These are phyloP conservation scores for Bidens hawaiensis DNA, from an alignment of 140 eudicot genomes.

Conservation along the genomic window DNA sequence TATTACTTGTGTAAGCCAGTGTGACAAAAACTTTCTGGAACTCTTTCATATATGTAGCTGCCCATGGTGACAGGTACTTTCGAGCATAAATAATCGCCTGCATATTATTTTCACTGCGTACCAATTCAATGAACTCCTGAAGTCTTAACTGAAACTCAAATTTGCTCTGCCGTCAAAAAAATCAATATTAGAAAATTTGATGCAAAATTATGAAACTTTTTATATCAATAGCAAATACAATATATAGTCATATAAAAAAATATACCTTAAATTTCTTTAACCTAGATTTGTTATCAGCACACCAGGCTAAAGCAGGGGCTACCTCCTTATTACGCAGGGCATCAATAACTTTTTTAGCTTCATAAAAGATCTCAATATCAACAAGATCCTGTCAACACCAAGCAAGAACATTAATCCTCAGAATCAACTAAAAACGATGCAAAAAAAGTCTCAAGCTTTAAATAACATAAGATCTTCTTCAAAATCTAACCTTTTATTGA, in stretches of 20 bases:
- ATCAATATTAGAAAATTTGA: constrained; percentile 13
- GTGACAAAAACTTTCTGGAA: constrained; percentile 59
- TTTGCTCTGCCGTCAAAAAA: constrained; percentile 63
- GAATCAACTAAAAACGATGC: too few species aligned
- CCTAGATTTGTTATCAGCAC: constrained; percentile 88
- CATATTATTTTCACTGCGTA: constrained; percentile 61
- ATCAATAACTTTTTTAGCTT: constrained; percentile 86
- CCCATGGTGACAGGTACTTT: constrained; percentile 91
- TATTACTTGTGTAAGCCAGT: constrained; percentile 21
- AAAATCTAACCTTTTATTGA: too few species aligned
- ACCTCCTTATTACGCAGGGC: constrained; percentile 82
- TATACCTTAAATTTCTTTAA: constrained; percentile 87
- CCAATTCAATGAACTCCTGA: constrained; percentile 94
- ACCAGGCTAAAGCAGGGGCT: constrained; percentile 94
- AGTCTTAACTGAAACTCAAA: constrained; percentile 94
- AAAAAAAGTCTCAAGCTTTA: too few species aligned
- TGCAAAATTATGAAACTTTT: not conserved
- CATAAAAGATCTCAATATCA: constrained; percentile 90
- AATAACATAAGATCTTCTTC: too few species aligned
- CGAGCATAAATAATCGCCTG: constrained; percentile 84
- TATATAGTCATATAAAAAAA: not conserved
- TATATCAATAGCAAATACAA: not conserved
- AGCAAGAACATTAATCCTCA: too few species aligned
- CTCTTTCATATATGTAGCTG: constrained; percentile 86
- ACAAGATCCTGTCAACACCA: constrained; percentile 76